Base-by-base conservation (phyloP, 257 asterid genomes). In the Salvia splendens region DNA sequence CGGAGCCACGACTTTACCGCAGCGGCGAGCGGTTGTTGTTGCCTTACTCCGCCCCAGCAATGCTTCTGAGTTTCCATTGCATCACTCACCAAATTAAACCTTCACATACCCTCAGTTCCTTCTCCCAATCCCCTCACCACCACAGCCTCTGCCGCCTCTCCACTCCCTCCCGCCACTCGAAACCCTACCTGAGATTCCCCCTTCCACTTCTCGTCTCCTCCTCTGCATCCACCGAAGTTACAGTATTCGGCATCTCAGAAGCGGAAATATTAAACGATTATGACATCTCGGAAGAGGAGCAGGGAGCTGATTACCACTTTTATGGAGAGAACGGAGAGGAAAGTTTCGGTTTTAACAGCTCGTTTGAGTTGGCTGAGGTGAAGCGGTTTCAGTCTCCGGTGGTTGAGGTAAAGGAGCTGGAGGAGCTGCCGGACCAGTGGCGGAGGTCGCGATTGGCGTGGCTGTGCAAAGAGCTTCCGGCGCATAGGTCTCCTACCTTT, bases 391-490 rank as follows among this genome's bases (percentile, higher is more conserved):
- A 75, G 48, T 82, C 97, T 30, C 92, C 89, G 46, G 64, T 68
- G 14, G 81, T 90, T 73, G 95, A 84, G 70, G 89, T 93, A 49
- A 81, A 60, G 75, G 86, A 85, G 83, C 84, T 93, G 36, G 96
- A 88, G 4, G 99, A 90, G 58, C 84, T 93, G 8, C 99, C 97
- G 38, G 97, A 90, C 43, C 89, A 86, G 82, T 93, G 99, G 99
- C 86, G 96, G 72, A 82, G 99, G 73, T 70, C 97, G 58, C 89
- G 77, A 77, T 72, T 93, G 82, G 99, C 96, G 67, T 90, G 99
- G 99, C 91, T 93, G 30, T 93, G 99, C 85, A 93, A 93, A 79
- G 96, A 86, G 75, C 91, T 93, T 48, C 95, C 99, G 49, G 85
- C 88, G 70, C 91, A 90, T 65, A 88, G 82, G 70, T 78, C 80